phyloP scores from a whole-genome alignment of 371 early-diverging fungal species.

The Thermomucor indicae-seudaticae region DNA sequence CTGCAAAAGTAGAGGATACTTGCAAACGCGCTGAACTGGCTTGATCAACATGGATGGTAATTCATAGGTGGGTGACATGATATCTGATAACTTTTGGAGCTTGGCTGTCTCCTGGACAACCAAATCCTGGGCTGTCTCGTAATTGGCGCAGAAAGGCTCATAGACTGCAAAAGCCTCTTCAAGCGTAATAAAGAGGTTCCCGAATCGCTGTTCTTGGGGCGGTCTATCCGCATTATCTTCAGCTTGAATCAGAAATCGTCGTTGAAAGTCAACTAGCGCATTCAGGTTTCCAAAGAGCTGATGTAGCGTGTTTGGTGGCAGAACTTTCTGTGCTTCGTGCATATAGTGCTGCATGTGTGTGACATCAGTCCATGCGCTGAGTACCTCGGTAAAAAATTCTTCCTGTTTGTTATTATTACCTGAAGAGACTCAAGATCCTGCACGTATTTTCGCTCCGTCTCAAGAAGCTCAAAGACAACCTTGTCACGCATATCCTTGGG shows the following conservation, averaged over 20 bases:
- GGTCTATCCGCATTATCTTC: slow-evolving; percentile 75
- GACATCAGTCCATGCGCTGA: too few species aligned
- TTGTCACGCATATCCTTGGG: slow-evolving; percentile 80
- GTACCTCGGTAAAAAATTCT: too few species aligned
- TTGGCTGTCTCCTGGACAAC: slow-evolving; percentile 41
- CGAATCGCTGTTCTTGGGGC: slow-evolving; percentile 84
- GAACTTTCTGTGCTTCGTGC: slow-evolving; percentile 55
- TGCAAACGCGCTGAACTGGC: slow-evolving; percentile 95
- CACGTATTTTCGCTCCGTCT: slow-evolving; percentile 26
- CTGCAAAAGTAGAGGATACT: slow-evolving; percentile 87
- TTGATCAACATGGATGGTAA: slow-evolving; percentile 92
- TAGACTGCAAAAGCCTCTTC: slow-evolving; percentile 89
- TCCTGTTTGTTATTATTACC: slow-evolving; percentile 17
- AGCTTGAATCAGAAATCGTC: slow-evolving; percentile 86
- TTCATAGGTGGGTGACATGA: slow-evolving; percentile 81
- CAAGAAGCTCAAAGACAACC: slow-evolving; percentile 56
- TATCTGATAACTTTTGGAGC: slow-evolving; percentile 50
- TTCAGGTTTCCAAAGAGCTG: slow-evolving; percentile 89
- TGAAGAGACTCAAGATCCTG: slow-evolving; percentile 72
- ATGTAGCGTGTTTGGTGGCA: slow-evolving; percentile 73
- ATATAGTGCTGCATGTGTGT: slow-evolving; percentile 32
- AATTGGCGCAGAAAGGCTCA: slow-evolving; percentile 92
- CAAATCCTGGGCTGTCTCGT: slow-evolving; percentile 65
- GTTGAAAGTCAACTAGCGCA: slow-evolving; percentile 93
- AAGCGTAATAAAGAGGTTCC: slow-evolving; percentile 68